Conservation (phyloP, 1,139 yeast genomes). For the Debaryomyces udenii region DNA sequence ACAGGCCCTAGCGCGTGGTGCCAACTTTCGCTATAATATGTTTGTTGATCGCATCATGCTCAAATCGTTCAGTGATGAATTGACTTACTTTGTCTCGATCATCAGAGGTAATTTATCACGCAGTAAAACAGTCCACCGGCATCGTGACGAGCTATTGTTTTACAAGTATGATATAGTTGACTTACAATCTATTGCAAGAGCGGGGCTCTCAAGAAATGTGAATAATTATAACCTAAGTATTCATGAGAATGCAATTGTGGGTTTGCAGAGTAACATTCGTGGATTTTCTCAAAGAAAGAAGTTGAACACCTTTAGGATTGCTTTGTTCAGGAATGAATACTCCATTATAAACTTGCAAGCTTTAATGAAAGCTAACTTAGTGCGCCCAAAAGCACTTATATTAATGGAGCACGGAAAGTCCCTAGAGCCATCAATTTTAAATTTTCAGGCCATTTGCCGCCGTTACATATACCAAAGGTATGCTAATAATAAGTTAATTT, state of each 20-base stretch:
- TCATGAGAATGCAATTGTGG: conserved; percentile 13
- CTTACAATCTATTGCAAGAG: conserved; percentile 43
- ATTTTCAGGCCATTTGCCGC: conserved; percentile 42
- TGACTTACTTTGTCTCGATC: conserved; percentile 38
- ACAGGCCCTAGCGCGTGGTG: conserved; percentile 70
- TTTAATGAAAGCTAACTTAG: conserved; percentile 28
- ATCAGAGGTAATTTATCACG: conserved; percentile 46
- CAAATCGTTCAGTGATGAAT: conserved; percentile 54
- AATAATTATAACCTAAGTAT: conserved; percentile 18
- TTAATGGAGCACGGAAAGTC: conserved; percentile 26
- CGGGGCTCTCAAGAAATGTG: conserved; percentile 22
- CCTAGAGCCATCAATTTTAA: conserved; percentile 29
- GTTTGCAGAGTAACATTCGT: conserved; percentile 34
- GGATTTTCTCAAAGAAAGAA: conserved; percentile 26
- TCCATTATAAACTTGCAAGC: conserved; percentile 32
- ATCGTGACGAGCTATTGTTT: conserved; percentile 37
- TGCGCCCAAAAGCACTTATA: conserved; percentile 25
- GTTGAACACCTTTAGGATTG: conserved; percentile 10
- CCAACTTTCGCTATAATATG: conserved; percentile 61
- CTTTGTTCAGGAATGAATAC: conserved; percentile 14
- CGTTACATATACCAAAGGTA: conserved; percentile 26
- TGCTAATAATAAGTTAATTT: conserved; percentile 16
- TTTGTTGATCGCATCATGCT: conserved; percentile 64
- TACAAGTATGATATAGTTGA: conserved; percentile 32
- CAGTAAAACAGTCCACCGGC: conserved; percentile 39